phyloP scores from a whole-genome alignment of 345 rosid genomes.

The Eucalyptus pauciflora region DNA sequence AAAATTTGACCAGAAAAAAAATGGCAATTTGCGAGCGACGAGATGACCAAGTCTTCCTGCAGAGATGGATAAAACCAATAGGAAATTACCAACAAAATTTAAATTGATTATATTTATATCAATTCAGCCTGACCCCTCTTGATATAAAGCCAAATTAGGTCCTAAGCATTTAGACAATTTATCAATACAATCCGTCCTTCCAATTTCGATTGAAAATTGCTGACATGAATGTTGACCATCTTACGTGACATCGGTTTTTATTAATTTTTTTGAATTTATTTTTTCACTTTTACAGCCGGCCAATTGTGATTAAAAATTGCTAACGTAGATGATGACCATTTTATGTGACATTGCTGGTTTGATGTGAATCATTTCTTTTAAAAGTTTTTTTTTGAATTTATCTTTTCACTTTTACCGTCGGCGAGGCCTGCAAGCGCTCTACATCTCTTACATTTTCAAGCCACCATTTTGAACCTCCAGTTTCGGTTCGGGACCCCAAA shows the following conservation, averaged over 20 bases:
- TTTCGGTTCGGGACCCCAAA: neutral
- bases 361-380: too few species aligned
- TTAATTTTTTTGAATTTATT: neutral
- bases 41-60: neutral
- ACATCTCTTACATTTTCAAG: neutral
- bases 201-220: too few species aligned
- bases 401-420: neutral
- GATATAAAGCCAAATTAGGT: neutral
- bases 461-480: neutral
- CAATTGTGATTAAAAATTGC: too few species aligned
- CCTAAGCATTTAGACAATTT: too few species aligned
- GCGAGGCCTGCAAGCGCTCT: neutral
- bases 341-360: rapidly evolving
- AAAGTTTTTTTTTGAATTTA: too few species aligned
- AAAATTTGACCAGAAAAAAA: neutral
- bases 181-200: rapidly evolving
- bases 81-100: neutral
- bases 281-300: rapidly evolving
- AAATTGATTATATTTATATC: too few species aligned
- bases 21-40: neutral
- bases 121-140: neutral
- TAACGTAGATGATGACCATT: rapidly evolving
- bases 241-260: rapidly evolving
- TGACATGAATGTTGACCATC: rapidly evolving
- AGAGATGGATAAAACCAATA: neutral